A percentile compares a stretch with the other conserved stretches of the same genome.
phyloP scores from a whole-genome alignment of 1,139 yeast species.

The Taphrina confusa region DNA sequence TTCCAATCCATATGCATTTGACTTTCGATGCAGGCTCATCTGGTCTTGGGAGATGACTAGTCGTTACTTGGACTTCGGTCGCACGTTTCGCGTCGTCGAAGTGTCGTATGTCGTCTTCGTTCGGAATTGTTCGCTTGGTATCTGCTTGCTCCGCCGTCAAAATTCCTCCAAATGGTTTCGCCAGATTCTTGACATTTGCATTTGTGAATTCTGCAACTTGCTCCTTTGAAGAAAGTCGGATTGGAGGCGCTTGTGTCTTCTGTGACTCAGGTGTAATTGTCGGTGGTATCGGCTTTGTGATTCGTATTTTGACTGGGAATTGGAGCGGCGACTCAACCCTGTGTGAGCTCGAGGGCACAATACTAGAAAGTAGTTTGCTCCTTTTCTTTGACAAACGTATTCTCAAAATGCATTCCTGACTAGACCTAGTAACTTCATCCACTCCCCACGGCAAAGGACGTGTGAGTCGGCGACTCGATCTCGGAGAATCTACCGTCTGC shows the following conservation, averaged over 20 bases:
- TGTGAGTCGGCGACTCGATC: not conserved
- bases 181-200: constrained; percentile 44
- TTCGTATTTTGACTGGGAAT: constrained; percentile 12
- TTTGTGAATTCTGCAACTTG: constrained; percentile 19
- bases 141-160: constrained; percentile 61
- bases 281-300: constrained; percentile 12
- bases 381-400: constrained; percentile 5
- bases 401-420: not conserved
- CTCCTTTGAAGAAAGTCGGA: not conserved
- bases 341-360: not conserved
- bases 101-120: constrained; percentile 52
- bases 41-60: constrained; percentile 12
- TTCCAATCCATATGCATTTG: constrained; percentile 64
- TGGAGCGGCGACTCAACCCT: not conserved
- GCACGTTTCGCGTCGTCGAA: constrained; percentile 50
- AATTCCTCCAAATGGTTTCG: constrained; percentile 64
- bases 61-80: constrained; percentile 11
- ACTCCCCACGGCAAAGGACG: constrained; percentile 8
- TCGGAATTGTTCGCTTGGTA: constrained; percentile 64
- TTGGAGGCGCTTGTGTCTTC: not conserved
- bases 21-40: constrained; percentile 38
- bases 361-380: not conserved
- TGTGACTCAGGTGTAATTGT: not conserved
- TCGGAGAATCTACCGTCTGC: not conserved
- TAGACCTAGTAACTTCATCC: not conserved